Evolutionary conservation across 352 stramenopile genomes (phyloP), one percentile per base, ranked within the genome.

Genomic region (Phytophthora tubulina): DNA sequence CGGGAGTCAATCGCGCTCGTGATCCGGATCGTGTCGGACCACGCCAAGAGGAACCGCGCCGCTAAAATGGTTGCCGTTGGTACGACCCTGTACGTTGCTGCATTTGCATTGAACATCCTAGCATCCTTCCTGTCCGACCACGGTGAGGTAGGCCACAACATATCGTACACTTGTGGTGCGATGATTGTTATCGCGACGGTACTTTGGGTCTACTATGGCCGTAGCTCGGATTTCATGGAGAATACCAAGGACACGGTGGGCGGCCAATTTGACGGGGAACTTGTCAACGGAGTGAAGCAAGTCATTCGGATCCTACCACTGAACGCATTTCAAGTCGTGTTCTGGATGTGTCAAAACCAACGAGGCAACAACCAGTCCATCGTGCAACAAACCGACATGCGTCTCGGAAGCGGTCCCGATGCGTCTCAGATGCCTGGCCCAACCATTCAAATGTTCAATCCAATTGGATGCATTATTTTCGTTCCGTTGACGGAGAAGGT

Each of bases 281-380:
- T 70, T 6, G 76, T 91, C 2, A 67, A 88, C 30, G 81, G 73
- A 5, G 75, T 86, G 61, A 91, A 89, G 78, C 67, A 77, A 31
- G 70, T 89, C 21, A 69, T 91, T 36, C 50, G 50, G 5, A 69
- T 69, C 36, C 42, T 69, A 8, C 62, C 62, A n/a, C 59, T 69
- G 51, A 69, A 79, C 30, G 75, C 81, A 3, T 91, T 85, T 69
- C 87, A 75, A n/a, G 78, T 91, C 56, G 76, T 91, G 51, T 91
- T 78, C 74, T 75, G 84, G 48, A 72, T 77, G 10, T 80, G 75
- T 27, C 83, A 91, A 60, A 82, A 88, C 70, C 84, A 91, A 69
- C 73, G 73, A 3, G 81, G 75, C 69, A 91, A 91, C 76, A 87
- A 87, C 71, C 84, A 91, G 61, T 73, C 79, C 9, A 91, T 91